Evolutionary conservation across 2,329 filamentous ascomycete species (phyloP).

Genomic region (Bipolaris bicolor): DNA sequence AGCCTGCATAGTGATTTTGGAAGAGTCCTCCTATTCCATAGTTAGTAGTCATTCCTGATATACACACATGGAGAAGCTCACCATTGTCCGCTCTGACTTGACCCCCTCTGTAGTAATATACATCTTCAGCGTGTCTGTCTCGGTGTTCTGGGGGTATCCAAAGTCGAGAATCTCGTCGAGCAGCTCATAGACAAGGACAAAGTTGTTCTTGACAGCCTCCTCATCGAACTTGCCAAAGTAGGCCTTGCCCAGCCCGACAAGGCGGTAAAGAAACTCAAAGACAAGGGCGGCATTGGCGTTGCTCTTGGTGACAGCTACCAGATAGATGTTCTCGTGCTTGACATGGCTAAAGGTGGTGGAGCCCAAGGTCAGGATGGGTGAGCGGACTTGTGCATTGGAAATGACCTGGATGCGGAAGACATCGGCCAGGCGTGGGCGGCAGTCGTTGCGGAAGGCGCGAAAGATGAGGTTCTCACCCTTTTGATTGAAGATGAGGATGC

Average conservation of each 20-base stretch:
- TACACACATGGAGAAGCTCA: slow-evolving; percentile 18
- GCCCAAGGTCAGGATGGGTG: slow-evolving; percentile 93
- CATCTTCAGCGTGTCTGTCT: slow-evolving; percentile 99
- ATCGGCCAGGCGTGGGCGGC: slow-evolving; percentile 93
- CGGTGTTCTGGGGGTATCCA: slow-evolving; percentile 97
- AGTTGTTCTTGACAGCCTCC: slow-evolving; percentile 99
- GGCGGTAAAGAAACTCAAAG: slow-evolving; percentile 95
- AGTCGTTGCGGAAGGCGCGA: slow-evolving; percentile 97
- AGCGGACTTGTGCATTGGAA: slow-evolving; percentile 95
- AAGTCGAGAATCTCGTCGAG: slow-evolving; percentile 99
- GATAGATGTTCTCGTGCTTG: slow-evolving; percentile 98
- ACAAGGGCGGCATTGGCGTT: slow-evolving; percentile 98
- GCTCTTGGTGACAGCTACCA: slow-evolving; percentile 97
- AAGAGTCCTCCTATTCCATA: slow-evolving; percentile 74
- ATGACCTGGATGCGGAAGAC: slow-evolving; percentile 99
- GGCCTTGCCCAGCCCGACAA: slow-evolving; percentile 87
- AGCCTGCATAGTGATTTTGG: slow-evolving; percentile 98
- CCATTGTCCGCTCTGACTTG: slow-evolving; percentile 80
- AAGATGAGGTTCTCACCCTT: slow-evolving; percentile 99
- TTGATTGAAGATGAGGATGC: slow-evolving; percentile 97
- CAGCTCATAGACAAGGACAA: slow-evolving; percentile 96
- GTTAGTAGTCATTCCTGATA: slow-evolving; percentile 23
- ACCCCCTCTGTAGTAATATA: slow-evolving; percentile 99
- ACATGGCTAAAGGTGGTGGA: slow-evolving; percentile 99
- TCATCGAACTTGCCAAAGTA: slow-evolving; percentile 99